These are phyloP conservation scores for Mimosa bimucronata DNA, from an alignment of 306 rosid genomes.

Conservation along the genomic window DNA sequence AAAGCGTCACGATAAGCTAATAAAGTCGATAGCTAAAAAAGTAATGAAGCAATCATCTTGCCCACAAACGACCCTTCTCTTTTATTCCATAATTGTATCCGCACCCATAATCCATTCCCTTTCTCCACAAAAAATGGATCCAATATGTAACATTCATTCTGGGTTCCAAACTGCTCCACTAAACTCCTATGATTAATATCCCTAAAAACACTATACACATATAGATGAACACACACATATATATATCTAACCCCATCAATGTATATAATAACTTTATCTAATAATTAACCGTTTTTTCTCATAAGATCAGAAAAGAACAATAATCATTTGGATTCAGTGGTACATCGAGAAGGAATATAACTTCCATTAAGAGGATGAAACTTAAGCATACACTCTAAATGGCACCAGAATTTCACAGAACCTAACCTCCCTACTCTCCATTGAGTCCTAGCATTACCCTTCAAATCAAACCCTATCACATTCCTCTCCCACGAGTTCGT, in stretches of 20 bases:
- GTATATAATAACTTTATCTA: not conserved
- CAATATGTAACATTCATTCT: not conserved
- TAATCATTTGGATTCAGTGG: conserved; percentile 60
- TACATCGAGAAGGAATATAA: conserved; percentile 59
- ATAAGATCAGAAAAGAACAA: not conserved
- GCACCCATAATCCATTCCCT: not conserved
- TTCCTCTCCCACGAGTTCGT: conserved; percentile 55
- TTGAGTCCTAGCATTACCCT: conserved; percentile 53
- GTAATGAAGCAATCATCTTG: no score
- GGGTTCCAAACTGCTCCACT: not conserved
- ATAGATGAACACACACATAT: not conserved
- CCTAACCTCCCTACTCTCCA: conserved; percentile 75
- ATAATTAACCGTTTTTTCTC: not conserved
- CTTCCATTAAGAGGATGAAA: conserved; percentile 67
- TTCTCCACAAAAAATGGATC: not conserved
- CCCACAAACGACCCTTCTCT: no score
- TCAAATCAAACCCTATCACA: conserved; percentile 50
- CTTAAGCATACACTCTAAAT: conserved; percentile 62
- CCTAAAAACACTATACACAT: not conserved
- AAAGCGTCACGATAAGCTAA: no score
- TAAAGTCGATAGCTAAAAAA: no score
- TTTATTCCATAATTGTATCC: no score
- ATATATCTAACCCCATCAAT: not conserved
- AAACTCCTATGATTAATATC: not conserved
- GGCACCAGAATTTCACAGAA: conserved; percentile 59